Base-by-base conservation (phyloP, 2,329 filamentous ascomycete species). In the Xylaria sp. region DNA sequence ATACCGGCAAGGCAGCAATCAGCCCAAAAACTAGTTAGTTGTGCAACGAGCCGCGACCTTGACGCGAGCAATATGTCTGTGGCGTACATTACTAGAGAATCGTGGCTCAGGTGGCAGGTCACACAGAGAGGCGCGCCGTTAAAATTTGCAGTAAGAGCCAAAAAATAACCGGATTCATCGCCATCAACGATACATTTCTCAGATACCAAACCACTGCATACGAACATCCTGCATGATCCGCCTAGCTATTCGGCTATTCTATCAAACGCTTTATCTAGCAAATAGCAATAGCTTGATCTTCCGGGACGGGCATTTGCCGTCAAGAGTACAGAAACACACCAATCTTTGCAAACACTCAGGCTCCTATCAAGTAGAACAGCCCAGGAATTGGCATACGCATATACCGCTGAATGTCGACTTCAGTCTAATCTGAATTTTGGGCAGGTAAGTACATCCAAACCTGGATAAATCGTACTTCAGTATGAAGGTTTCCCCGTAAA, bases 81-180 rank as follows among this genome's bases (percentile, higher is more conserved):
- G 58, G 64, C 64, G 34, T 45, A 21, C n/a, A n/a, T 34, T 32
- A 45, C 21, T 32, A 14, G 7, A 8, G 34, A n/a, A n/a, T 59
- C 6, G 54, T 60, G 60, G 60, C 60, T 64, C 17, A 51, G 47
- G 39, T 61, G 36, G 50, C 45, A 36, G 55, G 39, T 48, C 65
- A 51, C 65, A 67, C 58, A 50, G 53, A 45, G n/a, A 8, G 19
- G 19, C 12, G 14, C 14, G 36, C 42, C 27, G 19, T 32, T 24
- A 61, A 61, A 24, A 53, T 53, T 30, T 42, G 32, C 48, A 30
- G 11, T 47, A 17, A 47, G 42, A 47, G 5, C 17, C 14, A 27
- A 27, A 27, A 4, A 5, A 42, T 19, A 50, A 5, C 21, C 19
- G n/a, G 9, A 27, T 12, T 30, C 19, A 30, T 51, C 48, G 12